Evolutionary conservation across 2,329 filamentous ascomycete genomes (phyloP), one percentile per base, ranked within the genome.

Genomic region (Metarhizium anisopliae): DNA sequence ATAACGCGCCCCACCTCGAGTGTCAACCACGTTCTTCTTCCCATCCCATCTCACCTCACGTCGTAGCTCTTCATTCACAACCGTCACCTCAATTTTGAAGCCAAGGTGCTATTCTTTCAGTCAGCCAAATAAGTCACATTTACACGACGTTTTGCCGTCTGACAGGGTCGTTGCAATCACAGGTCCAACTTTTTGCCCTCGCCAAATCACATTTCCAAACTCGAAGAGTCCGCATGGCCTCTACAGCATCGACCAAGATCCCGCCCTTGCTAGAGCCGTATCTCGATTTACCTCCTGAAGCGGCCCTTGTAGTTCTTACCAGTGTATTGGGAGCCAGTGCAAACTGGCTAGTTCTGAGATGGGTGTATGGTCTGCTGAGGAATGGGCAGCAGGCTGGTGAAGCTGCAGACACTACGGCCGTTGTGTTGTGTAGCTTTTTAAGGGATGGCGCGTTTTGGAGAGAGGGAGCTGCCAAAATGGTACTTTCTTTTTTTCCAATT

Each of bases 401-500:
- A 25, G 40, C 60, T 66, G 61, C 3, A 64, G 66, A 59, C 63
- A 64, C 38, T 60, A 56, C 43, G 42, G 78, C 75, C 52, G 80
- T 96, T 1, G 77, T 96, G 3, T 76, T 96, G 3, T 84, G 94
- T 56, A 95, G 89, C 73, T 96, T 94, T 71, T 74, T 95, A 71
- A 80, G 89, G 58, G 87, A 93, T 63, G 81, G 80, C 60, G 74
- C 80, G 1, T 95, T 95, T 67, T 96, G 91, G 90, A 84, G 76
- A 59, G 81, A 85, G 3, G 86, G 89, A 52, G 80, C 79, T 2
- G 79, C 82, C 54, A 85, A 85, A 69, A 70, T 90, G 65, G 87
- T 89, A 54, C 58, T 63, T 61, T 47, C 5, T 25, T 25, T 45
- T 1, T 20, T 36, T 51, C 49, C 50, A 30, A 6, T 13, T 38